phyloP scores from a whole-genome alignment of 2,329 filamentous ascomycete genomes.

The Claviceps monticola region DNA sequence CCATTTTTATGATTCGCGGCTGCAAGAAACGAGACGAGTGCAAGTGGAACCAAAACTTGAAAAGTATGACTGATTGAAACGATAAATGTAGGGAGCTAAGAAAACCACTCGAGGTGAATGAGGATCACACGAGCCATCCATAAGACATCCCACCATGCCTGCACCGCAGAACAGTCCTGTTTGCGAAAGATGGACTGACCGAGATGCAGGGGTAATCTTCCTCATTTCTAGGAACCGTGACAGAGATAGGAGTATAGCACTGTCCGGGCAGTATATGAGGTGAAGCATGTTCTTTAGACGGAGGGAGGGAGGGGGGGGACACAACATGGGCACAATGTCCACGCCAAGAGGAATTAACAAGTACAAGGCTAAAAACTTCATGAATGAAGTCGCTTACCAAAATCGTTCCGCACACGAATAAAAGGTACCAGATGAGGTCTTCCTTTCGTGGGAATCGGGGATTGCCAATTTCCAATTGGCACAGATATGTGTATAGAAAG shows the following conservation, averaged over 20 bases:
- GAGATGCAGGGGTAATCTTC: slow-evolving; percentile 62
- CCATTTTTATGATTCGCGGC: background rate
- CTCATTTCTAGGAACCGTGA: slow-evolving; percentile 75
- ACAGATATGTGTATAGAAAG: slow-evolving; percentile 62
- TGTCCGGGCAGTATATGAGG: slow-evolving; percentile 68
- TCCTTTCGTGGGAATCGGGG: slow-evolving; percentile 61
- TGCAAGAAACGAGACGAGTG: background rate
- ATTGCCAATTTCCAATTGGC: slow-evolving; percentile 57
- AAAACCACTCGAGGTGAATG: slow-evolving; percentile 44
- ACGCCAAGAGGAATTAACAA: slow-evolving; percentile 6
- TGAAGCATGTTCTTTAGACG: slow-evolving; percentile 8
- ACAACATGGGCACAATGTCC: slow-evolving; percentile 6
- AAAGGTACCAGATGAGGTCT: slow-evolving; percentile 67
- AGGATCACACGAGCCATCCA: slow-evolving; percentile 51
- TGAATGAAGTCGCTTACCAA: slow-evolving; percentile 48
- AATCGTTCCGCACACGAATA: slow-evolving; percentile 58
- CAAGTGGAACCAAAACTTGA: background rate
- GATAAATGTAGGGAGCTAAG: slow-evolving; percentile 46
- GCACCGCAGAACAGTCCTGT: slow-evolving; percentile 49
- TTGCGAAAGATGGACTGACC: slow-evolving; percentile 53
- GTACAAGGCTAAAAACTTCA: slow-evolving; percentile 10
- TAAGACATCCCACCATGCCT: slow-evolving; percentile 64
- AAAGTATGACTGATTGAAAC: background rate
- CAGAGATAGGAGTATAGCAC: slow-evolving; percentile 50
- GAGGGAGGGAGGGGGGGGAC: background rate